A percentile compares a stretch with the other conserved stretches of the same genome.
phyloP scores from a whole-genome alignment of 169 alveolate genomes.

The Perkinsus chesapeaki region DNA sequence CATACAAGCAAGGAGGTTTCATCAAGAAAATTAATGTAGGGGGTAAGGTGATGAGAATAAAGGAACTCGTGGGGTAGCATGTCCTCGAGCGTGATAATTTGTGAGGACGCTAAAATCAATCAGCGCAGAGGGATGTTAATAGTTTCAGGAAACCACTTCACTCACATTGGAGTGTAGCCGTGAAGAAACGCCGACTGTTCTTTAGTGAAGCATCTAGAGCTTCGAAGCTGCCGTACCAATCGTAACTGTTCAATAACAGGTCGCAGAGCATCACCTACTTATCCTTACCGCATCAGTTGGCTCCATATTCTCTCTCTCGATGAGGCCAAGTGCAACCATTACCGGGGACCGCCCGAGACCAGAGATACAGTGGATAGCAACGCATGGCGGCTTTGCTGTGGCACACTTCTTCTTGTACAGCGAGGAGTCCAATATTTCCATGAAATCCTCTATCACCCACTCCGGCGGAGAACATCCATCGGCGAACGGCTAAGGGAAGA shows the following conservation, averaged over 20 bases:
- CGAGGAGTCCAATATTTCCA: background rate
- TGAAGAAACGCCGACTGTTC: background rate
- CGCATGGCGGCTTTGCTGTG: slow-evolving; percentile 6
- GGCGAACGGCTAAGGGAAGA: background rate
- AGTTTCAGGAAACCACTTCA: no score
- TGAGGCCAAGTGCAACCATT: slow-evolving; percentile 1
- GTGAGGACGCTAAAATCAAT: no score
- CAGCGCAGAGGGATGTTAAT: no score
- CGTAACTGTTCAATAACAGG: background rate
- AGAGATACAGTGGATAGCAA: slow-evolving; percentile 30
- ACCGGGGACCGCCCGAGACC: slow-evolving; percentile 37
- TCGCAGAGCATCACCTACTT: background rate
- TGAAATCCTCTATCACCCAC: background rate
- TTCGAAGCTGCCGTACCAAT: background rate
- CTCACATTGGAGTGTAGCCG: background rate
- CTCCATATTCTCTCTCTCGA: background rate
- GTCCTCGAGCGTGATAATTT: no score
- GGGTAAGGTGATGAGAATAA: no score
- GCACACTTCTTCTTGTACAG: background rate
- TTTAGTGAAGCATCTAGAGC: background rate
- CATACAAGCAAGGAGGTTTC: no score
- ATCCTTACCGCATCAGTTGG: background rate
- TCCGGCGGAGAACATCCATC: background rate
- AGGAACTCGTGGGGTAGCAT: no score
- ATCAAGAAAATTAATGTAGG: no score